These are phyloP conservation scores for Kickxella alabastrina DNA, from an alignment of 192 early-diverging fungal genomes.

Conservation along the genomic window DNA sequence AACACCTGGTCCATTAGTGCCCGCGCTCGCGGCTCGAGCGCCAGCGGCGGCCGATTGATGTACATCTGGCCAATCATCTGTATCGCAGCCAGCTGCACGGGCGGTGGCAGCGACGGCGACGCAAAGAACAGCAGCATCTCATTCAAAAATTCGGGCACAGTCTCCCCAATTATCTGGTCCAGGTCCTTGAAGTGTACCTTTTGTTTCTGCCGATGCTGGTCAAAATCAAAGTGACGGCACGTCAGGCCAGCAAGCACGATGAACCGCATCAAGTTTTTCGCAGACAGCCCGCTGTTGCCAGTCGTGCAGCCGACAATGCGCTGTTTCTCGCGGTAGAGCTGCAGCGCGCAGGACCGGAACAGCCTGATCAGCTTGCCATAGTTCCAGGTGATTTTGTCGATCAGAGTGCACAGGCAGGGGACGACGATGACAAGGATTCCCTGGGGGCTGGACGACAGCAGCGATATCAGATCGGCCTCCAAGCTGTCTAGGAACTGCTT, in stretches of 20 bases:
- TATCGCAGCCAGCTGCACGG: slow-evolving; percentile 55
- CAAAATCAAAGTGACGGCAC: slow-evolving; percentile 79
- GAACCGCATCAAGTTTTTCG: slow-evolving; percentile 60
- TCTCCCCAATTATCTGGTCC: slow-evolving; percentile 21
- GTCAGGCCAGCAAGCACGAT: slow-evolving; percentile 69
- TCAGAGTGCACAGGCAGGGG: slow-evolving; percentile 69
- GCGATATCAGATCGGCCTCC: slow-evolving; percentile 58
- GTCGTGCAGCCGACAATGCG: slow-evolving; percentile 27
- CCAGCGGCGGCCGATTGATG: slow-evolving; percentile 65
- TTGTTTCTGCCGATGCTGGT: slow-evolving; percentile 45
- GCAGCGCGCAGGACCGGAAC: slow-evolving; percentile 52
- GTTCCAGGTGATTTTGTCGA: slow-evolving; percentile 58
- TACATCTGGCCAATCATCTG: slow-evolving; percentile 70
- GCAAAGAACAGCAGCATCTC: slow-evolving; percentile 50
- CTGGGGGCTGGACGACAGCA: slow-evolving; percentile 58
- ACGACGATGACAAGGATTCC: slow-evolving; percentile 61
- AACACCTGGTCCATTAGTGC: slow-evolving; percentile 69
- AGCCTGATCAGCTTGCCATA: slow-evolving; percentile 51
- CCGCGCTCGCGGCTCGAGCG: slow-evolving; percentile 53
- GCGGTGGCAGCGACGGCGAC: slow-evolving; percentile 7
- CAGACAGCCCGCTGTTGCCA: slow-evolving; percentile 12
- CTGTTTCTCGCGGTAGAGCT: slow-evolving; percentile 52
- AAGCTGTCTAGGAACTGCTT: slow-evolving; percentile 53
- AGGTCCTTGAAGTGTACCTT: slow-evolving; percentile 39
- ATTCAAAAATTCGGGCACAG: slow-evolving; percentile 31